Conservation (phyloP, 345 rosid species). For the Hibiscus syriacus region DNA sequence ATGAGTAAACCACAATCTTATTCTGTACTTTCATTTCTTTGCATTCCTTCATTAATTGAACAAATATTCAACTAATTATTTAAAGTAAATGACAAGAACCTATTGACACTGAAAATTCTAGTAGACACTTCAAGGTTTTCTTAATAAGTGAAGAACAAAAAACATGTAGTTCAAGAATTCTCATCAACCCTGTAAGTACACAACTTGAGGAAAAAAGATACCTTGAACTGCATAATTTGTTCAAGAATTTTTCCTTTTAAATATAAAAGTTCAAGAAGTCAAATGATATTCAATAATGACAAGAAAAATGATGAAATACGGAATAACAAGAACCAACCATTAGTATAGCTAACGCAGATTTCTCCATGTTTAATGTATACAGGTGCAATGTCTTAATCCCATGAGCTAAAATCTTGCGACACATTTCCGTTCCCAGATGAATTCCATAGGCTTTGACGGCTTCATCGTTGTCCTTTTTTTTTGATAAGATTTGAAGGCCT, state of each 20-base stretch:
- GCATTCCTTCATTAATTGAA: not conserved
- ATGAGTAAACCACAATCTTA: not conserved
- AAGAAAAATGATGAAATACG: not conserved
- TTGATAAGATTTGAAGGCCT: no score
- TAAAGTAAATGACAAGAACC: not conserved
- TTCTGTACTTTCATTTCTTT: not conserved
- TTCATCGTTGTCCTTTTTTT: conserved; percentile 97
- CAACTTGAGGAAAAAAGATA: not conserved
- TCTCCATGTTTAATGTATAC: conserved; percentile 91
- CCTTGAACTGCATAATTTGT: not conserved
- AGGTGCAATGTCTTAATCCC: conserved; percentile 86
- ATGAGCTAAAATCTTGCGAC: conserved; percentile 84
- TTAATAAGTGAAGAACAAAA: not conserved
- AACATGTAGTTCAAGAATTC: not conserved
- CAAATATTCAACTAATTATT: not conserved
- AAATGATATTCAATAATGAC: not conserved
- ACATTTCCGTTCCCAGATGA: conserved; percentile 96
- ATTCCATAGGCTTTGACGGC: conserved; percentile 88
- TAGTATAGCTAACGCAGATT: conserved; percentile 79
- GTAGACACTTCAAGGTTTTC: not conserved
- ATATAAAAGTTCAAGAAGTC: not conserved
- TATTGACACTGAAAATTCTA: not conserved
- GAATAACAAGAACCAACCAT: conserved; percentile 37
- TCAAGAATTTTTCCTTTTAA: not conserved
- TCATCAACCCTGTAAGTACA: not conserved